Evolutionary conservation across 2,329 filamentous ascomycete species (phyloP).

Genomic region (Aureobasidium sp.): DNA sequence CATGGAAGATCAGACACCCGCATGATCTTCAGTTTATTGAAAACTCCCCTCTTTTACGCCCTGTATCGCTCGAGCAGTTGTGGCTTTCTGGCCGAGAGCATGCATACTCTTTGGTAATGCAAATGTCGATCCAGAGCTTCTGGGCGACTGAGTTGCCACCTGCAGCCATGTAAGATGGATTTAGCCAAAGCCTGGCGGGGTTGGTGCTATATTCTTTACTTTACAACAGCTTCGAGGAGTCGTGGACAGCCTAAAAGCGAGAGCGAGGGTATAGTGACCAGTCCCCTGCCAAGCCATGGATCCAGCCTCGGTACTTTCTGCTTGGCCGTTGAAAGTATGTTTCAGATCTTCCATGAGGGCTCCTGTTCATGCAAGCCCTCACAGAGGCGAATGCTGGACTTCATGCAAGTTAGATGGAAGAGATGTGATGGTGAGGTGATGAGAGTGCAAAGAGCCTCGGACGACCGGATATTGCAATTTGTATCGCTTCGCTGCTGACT

Average conservation of each 20-base stretch:
- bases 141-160: too few relatives aligned
- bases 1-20: too few relatives aligned
- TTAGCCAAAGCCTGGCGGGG: too few relatives aligned
- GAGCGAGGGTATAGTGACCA: background rate
- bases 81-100: too few relatives aligned
- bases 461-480: background rate
- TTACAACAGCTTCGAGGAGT: too few relatives aligned
- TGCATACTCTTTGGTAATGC: too few relatives aligned
- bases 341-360: background rate
- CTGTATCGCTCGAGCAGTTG: too few relatives aligned
- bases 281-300: background rate
- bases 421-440: background rate
- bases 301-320: background rate
- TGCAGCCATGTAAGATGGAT: too few relatives aligned
- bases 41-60: too few relatives aligned
- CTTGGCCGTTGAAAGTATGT: background rate
- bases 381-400: background rate
- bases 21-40: too few relatives aligned
- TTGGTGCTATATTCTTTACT: too few relatives aligned
- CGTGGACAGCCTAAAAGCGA: background rate
- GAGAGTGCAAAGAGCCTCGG: background rate
- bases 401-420: background rate
- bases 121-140: too few relatives aligned
- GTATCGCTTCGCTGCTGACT: background rate
- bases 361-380: background rate